Evolutionary conservation across 2,329 filamentous ascomycete genomes (phyloP), one percentile per base, ranked within the genome.

Genomic region (Ceratocystis ficicola): DNA sequence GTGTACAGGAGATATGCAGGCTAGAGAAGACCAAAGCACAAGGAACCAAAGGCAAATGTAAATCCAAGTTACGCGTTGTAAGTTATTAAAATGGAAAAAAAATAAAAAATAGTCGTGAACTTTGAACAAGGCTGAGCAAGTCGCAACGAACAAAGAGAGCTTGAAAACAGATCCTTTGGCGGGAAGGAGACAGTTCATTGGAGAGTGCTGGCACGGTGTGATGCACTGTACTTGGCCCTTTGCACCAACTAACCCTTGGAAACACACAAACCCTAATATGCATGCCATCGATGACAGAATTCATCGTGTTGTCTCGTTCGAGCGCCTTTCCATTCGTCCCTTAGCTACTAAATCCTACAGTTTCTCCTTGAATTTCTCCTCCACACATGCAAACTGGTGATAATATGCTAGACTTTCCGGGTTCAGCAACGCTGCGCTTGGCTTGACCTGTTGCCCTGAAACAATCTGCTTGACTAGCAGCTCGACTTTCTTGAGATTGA

Each of bases 401-500:
- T 90, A 94, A 71, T 81, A 93, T 41, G 90, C 80, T 67, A 94
- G 74, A 69, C 87, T 88, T 71, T 87, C 76, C 0, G 89, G 89
- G 71, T 95, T 94, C 64, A 88, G 75, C 71, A 94, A 74, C 3
- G 89, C 93, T 1, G 88, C 88, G 62, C 86, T 89, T 0, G 88
- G 83, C 74, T 87, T 90, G 72, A 94, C 83, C 28, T 77, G 82
- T 70, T 85, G 84, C 0, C 89, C 89, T 0, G 83, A 90, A 0
- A 94, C 86, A 69, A 94, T 94, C 72, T 89, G 86, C 76, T 94
- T 94, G 36, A 94, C 87, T 0, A 89, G 89, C 64, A 94, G 71
- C 73, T 94, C 89, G 3, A 94, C 89, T 74, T 94, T 94, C 74
- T 94, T 94, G 62, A 89, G 75, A 72, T 93, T 94, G 69, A 94